Conservation (phyloP, 768 basidiomycete species). For the Tulasnella sp. region DNA sequence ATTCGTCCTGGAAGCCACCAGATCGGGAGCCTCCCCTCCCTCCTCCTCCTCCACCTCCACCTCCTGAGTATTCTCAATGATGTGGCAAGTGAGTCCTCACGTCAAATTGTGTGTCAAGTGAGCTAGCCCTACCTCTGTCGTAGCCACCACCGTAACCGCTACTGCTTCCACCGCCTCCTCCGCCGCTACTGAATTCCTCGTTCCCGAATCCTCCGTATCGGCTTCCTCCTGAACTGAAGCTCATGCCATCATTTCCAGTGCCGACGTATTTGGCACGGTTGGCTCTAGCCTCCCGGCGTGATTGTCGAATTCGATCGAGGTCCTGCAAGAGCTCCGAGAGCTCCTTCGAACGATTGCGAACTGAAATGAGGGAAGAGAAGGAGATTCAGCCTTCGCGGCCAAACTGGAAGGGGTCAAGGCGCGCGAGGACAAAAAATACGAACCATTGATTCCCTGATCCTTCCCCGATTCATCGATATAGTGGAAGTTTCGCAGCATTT, state of each 20-base stretch:
- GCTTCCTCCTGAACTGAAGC: conserved; percentile 44
- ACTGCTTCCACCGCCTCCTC: conserved; percentile 24
- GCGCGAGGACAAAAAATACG: conserved; percentile 15
- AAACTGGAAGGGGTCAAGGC: neutral
- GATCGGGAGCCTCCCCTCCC: conserved; percentile 31
- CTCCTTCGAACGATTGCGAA: conserved; percentile 89
- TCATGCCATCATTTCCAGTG: conserved; percentile 68
- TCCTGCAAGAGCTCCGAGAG: conserved; percentile 85
- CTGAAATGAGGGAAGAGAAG: conserved; percentile 34
- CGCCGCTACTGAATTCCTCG: conserved; percentile 33
- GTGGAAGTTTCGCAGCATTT: conserved; percentile 96
- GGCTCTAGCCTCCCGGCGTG: conserved; percentile 83
- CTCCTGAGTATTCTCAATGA: neutral
- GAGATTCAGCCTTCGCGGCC: neutral
- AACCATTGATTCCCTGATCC: conserved; percentile 95
- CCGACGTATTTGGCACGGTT: conserved; percentile 89
- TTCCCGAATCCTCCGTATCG: conserved; percentile 64
- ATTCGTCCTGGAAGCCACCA: conserved; percentile 50
- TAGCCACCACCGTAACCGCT: conserved; percentile 26
- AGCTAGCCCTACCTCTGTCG: conserved; percentile 2
- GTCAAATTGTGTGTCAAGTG: conserved; percentile 9
- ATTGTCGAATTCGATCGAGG: conserved; percentile 78
- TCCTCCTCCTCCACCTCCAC: conserved; percentile 17
- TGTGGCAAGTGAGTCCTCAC: neutral
- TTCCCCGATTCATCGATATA: conserved; percentile 98